Conservation (phyloP, 192 early-diverging fungal species). For the Chytriomyces sp. region DNA sequence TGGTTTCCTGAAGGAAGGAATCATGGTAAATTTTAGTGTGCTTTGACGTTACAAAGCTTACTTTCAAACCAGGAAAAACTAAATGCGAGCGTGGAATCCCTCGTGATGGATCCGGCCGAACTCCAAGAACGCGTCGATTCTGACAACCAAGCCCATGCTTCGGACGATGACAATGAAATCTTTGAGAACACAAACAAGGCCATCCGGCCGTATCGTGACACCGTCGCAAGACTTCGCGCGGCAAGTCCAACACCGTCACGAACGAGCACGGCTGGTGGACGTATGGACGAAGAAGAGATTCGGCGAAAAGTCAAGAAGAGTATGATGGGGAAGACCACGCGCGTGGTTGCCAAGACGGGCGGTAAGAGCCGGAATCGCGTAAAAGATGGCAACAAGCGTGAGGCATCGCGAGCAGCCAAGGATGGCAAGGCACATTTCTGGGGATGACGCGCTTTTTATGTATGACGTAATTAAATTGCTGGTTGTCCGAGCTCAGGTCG, state of each 20-base stretch:
- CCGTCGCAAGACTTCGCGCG: slow-evolving; percentile 4
- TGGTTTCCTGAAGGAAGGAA: slow-evolving; percentile 1
- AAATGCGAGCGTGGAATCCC: background rate
- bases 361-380: slow-evolving; percentile 11
- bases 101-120: background rate
- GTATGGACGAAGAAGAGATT: slow-evolving; percentile 36
- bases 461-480: too few relatives aligned
- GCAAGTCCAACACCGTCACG: slow-evolving; percentile 14
- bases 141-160: background rate
- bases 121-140: background rate
- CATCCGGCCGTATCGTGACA: slow-evolving; percentile 33
- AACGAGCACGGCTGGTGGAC: background rate
- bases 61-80: background rate
- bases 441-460: too few relatives aligned
- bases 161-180: slow-evolving; percentile 22
- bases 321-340: slow-evolving; percentile 31
- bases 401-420: slow-evolving; percentile 14
- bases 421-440: slow-evolving; percentile 21
- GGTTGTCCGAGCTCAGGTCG: background rate
- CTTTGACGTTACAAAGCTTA: background rate
- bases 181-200: slow-evolving; percentile 16
- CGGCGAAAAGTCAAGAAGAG: slow-evolving; percentile 33
- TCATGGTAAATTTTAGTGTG: background rate
- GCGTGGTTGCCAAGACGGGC: slow-evolving; percentile 1
- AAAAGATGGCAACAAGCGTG: background rate